phyloP scores from a whole-genome alignment of 371 early-diverging fungal species.

The Mortierella sp. region DNA sequence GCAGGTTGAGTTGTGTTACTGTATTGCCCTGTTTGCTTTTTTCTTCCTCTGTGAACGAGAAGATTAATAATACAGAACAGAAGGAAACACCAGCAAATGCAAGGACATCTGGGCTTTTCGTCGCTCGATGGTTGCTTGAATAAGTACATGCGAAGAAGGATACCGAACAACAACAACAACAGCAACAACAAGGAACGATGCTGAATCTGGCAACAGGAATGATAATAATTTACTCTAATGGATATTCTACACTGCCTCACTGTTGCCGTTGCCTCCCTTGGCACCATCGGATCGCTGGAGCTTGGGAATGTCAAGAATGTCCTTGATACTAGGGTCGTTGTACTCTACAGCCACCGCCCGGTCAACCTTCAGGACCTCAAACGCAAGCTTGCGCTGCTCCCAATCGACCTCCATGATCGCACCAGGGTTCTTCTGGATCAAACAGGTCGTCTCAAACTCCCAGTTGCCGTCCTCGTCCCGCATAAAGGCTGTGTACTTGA shows the following conservation, averaged over 20 bases:
- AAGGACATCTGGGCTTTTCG: too few species aligned
- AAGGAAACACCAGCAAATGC: too few species aligned
- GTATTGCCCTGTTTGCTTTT: too few species aligned
- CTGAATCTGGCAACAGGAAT: background rate
- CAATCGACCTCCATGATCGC: constrained; percentile 53
- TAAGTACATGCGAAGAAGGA: too few species aligned
- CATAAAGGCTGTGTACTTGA: constrained; percentile 47
- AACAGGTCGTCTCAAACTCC: constrained; percentile 41
- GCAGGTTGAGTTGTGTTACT: background rate
- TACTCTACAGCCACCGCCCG: constrained; percentile 32
- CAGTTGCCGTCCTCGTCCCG: constrained; percentile 51
- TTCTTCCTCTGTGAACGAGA: too few species aligned
- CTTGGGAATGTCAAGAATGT: constrained; percentile 37
- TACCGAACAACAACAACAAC: too few species aligned
- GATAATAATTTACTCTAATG: background rate
- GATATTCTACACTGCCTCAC: constrained; percentile 31
- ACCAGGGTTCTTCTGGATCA: constrained; percentile 29
- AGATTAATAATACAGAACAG: too few species aligned
- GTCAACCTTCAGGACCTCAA: constrained; percentile 36
- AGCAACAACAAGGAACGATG: too few species aligned
- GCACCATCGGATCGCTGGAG: constrained; percentile 32
- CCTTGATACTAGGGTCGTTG: constrained; percentile 7
- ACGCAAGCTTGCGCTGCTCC: constrained; percentile 40
- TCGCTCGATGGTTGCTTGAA: too few species aligned
- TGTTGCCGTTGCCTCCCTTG: constrained; percentile 49